A percentile compares a stretch with the other conserved stretches of the same genome.
phyloP scores from a whole-genome alignment of 306 rosid genomes.

The Ochetophila trinervis region DNA sequence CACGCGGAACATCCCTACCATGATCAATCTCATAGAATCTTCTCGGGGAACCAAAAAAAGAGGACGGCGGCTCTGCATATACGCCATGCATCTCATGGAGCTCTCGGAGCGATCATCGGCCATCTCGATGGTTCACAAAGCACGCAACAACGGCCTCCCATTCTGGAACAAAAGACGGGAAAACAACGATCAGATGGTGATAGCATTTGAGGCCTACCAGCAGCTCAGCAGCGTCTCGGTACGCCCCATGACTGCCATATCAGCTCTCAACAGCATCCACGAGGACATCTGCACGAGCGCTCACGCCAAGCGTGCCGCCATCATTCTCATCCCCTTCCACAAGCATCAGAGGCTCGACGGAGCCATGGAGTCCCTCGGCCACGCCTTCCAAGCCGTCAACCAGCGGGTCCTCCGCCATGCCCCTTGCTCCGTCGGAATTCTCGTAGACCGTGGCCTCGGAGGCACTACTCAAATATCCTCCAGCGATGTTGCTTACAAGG shows the following conservation, averaged over 20 bases:
- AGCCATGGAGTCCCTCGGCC: constrained; percentile 55
- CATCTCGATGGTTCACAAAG: constrained; percentile 70
- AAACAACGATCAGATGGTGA: constrained; percentile 46
- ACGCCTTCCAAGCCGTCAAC: constrained; percentile 35
- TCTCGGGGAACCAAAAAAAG: constrained; percentile 51
- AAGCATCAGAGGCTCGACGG: constrained; percentile 60
- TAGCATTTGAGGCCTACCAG: constrained; percentile 63
- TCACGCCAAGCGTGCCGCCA: constrained; percentile 50
- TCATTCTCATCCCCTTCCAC: constrained; percentile 62
- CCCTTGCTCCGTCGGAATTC: constrained; percentile 65
- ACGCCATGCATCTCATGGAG: constrained; percentile 80
- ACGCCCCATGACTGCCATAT: constrained; percentile 70
- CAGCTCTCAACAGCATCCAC: constrained; percentile 48
- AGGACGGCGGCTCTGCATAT: constrained; percentile 57
- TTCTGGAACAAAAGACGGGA: constrained; percentile 56
- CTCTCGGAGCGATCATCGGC: constrained; percentile 77
- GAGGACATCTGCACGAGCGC: constrained; percentile 70
- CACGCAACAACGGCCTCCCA: constrained; percentile 63
- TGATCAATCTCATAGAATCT: constrained; percentile 59
- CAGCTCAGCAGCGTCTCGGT: constrained; percentile 49
- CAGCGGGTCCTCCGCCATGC: constrained; percentile 54
- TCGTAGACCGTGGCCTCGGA: constrained; percentile 64
- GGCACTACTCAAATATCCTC: constrained; percentile 69
- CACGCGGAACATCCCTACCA: constrained; percentile 53
- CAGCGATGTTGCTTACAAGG: constrained; percentile 43